Conservation (phyloP, 169 alveolate species). For the Eimeria maxima region DNA sequence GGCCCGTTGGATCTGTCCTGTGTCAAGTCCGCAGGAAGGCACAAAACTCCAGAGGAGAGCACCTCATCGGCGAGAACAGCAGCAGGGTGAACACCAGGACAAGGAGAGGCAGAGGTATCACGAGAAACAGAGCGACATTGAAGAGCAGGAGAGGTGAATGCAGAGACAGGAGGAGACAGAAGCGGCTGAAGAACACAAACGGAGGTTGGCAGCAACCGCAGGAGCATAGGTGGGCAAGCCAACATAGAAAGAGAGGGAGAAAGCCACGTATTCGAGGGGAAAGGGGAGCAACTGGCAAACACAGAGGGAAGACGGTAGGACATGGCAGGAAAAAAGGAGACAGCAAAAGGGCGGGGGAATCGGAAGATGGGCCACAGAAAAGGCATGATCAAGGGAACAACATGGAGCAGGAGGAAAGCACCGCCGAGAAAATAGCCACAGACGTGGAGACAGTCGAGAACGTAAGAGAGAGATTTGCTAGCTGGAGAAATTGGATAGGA, state of each 20-base stretch:
- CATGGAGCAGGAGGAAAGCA: neutral
- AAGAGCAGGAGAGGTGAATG: neutral
- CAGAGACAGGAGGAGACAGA: neutral
- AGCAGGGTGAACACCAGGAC: neutral
- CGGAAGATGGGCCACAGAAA: neutral
- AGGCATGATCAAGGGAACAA: neutral
- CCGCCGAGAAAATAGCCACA: no score
- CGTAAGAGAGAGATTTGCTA: no score
- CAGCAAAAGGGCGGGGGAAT: neutral
- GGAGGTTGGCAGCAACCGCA: neutral
- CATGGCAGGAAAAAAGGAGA: neutral
- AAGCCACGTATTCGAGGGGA: neutral
- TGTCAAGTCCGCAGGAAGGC: neutral
- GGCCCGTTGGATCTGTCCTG: constrained; percentile 32
- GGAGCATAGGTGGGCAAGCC: neutral
- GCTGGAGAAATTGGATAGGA: no score
- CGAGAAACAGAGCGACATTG: neutral
- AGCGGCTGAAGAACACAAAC: neutral
- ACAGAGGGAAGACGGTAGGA: neutral
- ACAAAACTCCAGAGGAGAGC: neutral
- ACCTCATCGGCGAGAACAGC: neutral
- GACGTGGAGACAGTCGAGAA: no score
- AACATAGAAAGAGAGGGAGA: neutral
- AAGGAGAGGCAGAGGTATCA: neutral
- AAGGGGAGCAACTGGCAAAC: neutral